Evolutionary conservation across 2,329 filamentous ascomycete species (phyloP).

Genomic region (Bipolaris bicolor): DNA sequence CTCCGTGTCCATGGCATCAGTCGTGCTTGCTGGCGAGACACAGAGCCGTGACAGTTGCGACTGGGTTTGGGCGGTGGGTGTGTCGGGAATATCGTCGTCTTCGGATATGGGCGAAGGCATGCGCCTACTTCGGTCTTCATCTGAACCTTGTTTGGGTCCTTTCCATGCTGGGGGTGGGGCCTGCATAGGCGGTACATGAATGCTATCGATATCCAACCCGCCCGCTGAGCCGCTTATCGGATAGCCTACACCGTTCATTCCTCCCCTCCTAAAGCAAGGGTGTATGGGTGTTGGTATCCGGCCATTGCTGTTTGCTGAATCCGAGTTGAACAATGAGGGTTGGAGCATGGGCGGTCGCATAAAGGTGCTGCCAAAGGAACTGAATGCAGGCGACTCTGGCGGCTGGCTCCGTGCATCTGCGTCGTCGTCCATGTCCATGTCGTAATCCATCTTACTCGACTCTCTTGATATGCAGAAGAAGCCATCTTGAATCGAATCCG

Average conservation of each 20-base stretch:
- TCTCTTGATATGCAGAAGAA: slow-evolving; percentile 30
- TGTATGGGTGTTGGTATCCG: slow-evolving; percentile 52
- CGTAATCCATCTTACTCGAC: slow-evolving; percentile 32
- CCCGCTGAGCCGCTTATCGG: slow-evolving; percentile 40
- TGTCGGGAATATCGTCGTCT: slow-evolving; percentile 47
- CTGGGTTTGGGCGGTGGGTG: slow-evolving; percentile 45
- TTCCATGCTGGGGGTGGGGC: slow-evolving; percentile 31
- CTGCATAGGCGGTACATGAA: slow-evolving; percentile 21
- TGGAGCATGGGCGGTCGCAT: slow-evolving; percentile 46
- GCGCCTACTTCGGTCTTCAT: slow-evolving; percentile 36
- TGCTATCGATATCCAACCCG: slow-evolving; percentile 23
- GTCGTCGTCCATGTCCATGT: slow-evolving; percentile 49
- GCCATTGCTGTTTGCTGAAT: slow-evolving; percentile 27
- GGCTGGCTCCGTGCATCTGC: slow-evolving; percentile 44
- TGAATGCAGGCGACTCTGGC: slow-evolving; percentile 42
- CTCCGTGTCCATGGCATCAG: slow-evolving; percentile 43
- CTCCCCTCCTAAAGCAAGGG: slow-evolving; percentile 42
- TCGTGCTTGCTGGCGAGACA: slow-evolving; percentile 33
- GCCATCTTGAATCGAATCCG: slow-evolving; percentile 24
- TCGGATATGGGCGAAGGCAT: slow-evolving; percentile 52
- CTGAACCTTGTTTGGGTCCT: slow-evolving; percentile 22
- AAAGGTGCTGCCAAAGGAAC: slow-evolving; percentile 32
- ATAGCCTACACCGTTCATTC: slow-evolving; percentile 37
- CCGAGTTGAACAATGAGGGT: slow-evolving; percentile 33
- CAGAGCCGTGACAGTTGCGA: slow-evolving; percentile 49